Evolutionary conservation across 257 asterid species (phyloP).

Genomic region (Nicotiana tabacum): DNA sequence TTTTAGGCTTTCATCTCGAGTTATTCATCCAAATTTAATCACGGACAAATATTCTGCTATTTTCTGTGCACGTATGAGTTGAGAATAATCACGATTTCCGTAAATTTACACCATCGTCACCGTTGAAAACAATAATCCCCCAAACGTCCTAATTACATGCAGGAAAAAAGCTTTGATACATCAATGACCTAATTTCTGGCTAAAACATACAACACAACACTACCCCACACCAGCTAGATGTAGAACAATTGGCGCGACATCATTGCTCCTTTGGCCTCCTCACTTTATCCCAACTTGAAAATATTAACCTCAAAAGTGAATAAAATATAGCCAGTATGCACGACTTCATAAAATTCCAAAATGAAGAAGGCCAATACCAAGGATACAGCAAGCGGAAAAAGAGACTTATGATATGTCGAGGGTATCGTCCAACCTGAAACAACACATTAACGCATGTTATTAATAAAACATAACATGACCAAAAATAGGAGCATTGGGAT

Average conservation of each 20-base stretch:
- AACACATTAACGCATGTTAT: not conserved
- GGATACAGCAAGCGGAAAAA: constrained; percentile 78
- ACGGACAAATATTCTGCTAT: not conserved
- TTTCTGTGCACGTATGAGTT: not conserved
- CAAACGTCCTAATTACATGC: not conserved
- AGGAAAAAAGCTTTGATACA: not conserved
- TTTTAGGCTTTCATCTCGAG: too few relatives aligned
- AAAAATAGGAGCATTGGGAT: too few relatives aligned
- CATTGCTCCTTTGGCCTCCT: constrained; percentile 24
- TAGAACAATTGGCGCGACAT: not conserved
- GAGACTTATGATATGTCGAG: constrained; percentile 73
- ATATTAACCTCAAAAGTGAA: constrained; percentile 41
- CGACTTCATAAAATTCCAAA: constrained; percentile 70
- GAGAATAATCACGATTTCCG: not conserved
- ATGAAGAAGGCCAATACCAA: constrained; percentile 97
- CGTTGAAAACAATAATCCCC: not conserved
- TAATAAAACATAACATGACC: too few relatives aligned
- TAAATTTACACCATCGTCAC: not conserved
- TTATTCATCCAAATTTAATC: not conserved
- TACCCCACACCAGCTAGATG: not conserved
- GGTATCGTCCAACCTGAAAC: constrained; percentile 71
- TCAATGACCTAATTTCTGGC: not conserved
- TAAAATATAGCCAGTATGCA: constrained; percentile 50
- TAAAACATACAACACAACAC: not conserved
- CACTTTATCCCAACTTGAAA: constrained; percentile 48